phyloP scores from a whole-genome alignment of 129 eudicot genomes.

The Artemisia tridentata region DNA sequence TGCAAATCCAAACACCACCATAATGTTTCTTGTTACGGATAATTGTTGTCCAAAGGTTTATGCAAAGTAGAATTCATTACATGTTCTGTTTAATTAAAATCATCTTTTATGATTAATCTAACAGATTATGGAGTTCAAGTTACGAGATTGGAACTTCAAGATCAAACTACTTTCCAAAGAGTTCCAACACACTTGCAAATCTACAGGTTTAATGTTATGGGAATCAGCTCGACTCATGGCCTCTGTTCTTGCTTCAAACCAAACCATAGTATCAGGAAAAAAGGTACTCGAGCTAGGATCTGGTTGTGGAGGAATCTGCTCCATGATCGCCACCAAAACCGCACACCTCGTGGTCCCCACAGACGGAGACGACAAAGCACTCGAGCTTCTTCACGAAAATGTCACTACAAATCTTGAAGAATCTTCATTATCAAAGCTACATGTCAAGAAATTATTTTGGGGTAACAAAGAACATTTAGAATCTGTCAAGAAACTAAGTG shows the following conservation, averaged over 20 bases:
- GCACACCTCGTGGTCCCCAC: slow-evolving; percentile 82
- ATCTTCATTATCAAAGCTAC: slow-evolving; percentile 35
- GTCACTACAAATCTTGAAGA: slow-evolving; percentile 53
- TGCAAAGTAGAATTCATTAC: not conserved
- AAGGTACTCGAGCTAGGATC: slow-evolving; percentile 70
- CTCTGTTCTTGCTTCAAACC: slow-evolving; percentile 75
- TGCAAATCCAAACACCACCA: not conserved
- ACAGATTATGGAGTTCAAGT: slow-evolving; percentile 51
- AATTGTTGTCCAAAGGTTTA: not conserved
- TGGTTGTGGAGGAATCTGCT: slow-evolving; percentile 79
- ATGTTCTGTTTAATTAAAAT: slow-evolving; percentile 1
- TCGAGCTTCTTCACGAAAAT: slow-evolving; percentile 57
- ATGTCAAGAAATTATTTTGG: slow-evolving; percentile 59
- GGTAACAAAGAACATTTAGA: slow-evolving; percentile 63
- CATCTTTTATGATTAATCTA: not conserved
- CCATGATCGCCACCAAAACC: slow-evolving; percentile 68
- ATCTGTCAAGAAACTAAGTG: slow-evolving; percentile 42
- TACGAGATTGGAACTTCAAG: slow-evolving; percentile 63
- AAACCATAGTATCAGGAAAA: slow-evolving; percentile 53
- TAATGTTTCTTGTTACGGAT: not conserved
- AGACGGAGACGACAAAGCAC: slow-evolving; percentile 72
- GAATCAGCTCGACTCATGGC: slow-evolving; percentile 97
- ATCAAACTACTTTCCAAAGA: slow-evolving; percentile 76
- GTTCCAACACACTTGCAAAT: slow-evolving; percentile 89
- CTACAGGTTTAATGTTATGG: slow-evolving; percentile 96